Evolutionary conservation across 78 protist genomes (phyloP), one percentile per base, ranked within the genome.

Genomic region (Monocercomonoides exilis): DNA sequence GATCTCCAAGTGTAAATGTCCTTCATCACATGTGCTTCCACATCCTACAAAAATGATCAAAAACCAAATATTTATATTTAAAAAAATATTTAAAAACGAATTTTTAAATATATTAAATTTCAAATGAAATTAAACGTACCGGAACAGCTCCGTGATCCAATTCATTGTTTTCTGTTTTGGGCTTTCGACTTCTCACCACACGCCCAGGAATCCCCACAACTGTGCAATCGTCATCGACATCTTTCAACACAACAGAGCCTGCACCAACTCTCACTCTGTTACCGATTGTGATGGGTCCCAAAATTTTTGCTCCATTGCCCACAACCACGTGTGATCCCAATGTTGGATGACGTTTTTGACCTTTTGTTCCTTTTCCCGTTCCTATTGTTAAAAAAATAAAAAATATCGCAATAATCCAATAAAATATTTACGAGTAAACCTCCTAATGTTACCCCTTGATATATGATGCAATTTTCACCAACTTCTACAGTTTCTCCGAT

Each of bases 401-500:
- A 11, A 54, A 54, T 54, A 54, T 32, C 70, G 70, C 70, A 54
- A 33, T 87, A 11, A 1, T 6, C 2, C 43, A 0, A 87, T 35
- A 0, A 70, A n/a, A 41, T 42, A 41, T n/a, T 64, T 63, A 4
- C 84, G 42, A 44, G 77, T 46, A 0, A 54, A 54, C 70, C 90
- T 38, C 90, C 90, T 33, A 88, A 70, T 79, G 84, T 80, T 29
- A 88, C 90, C 1, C 85, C 85, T 38, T 45, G 64, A 54, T 88
- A 88, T 1, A 88, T 43, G 32, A 84, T 2, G n/a, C 81, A 77
- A 41, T 63, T 32, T 77, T 88, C 86, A 3, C 86, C 86, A 35
- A 88, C 38, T 0, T 81, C 84, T 32, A 46, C 86, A 11, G 90
- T 88, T 81, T 88, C 90, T 1, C 90, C 90, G 6, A 88, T 79